These are phyloP conservation scores for Fraxinus nigra DNA, from an alignment of 305 asterid species.

Conservation along the genomic window DNA sequence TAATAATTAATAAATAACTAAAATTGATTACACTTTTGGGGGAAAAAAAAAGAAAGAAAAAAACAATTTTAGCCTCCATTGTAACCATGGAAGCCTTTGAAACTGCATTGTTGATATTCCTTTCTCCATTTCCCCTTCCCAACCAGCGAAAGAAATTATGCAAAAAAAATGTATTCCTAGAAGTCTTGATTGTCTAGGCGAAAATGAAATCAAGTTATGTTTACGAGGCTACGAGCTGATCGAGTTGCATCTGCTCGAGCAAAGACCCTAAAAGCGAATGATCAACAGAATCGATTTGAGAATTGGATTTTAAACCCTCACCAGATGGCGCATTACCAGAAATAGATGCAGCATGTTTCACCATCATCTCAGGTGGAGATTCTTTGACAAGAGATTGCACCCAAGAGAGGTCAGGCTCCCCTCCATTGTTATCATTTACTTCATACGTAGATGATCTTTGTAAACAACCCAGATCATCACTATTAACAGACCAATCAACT, in stretches of 20 bases:
- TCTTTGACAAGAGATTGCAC: conserved; percentile 67
- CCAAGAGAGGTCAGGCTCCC: conserved; percentile 63
- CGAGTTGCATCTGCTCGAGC: conserved; percentile 63
- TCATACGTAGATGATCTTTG: conserved; percentile 38
- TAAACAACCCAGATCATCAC: conserved; percentile 40
- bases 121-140: background rate
- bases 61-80: background rate
- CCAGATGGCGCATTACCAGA: conserved; percentile 59
- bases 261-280: conserved; percentile 67
- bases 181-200: conserved; percentile 7
- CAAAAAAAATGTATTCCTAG: background rate
- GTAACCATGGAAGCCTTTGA: background rate
- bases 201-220: conserved; percentile 15
- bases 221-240: conserved; percentile 36
- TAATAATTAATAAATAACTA: conserved; percentile 32
- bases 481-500: conserved; percentile 59
- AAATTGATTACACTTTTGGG: conserved; percentile 21
- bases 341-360: conserved; percentile 40
- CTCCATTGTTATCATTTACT: conserved; percentile 24
- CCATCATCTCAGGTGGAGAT: conserved; percentile 75
- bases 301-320: conserved; percentile 59
- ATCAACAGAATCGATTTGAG: conserved; percentile 57
- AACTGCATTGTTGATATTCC: background rate
- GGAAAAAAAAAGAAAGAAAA: background rate
- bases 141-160: background rate